A percentile compares a stretch with the other conserved stretches of the same genome.
Evolutionary conservation across 371 early-diverging fungal species (phyloP).

Genomic region (Rhizopus sp.): DNA sequence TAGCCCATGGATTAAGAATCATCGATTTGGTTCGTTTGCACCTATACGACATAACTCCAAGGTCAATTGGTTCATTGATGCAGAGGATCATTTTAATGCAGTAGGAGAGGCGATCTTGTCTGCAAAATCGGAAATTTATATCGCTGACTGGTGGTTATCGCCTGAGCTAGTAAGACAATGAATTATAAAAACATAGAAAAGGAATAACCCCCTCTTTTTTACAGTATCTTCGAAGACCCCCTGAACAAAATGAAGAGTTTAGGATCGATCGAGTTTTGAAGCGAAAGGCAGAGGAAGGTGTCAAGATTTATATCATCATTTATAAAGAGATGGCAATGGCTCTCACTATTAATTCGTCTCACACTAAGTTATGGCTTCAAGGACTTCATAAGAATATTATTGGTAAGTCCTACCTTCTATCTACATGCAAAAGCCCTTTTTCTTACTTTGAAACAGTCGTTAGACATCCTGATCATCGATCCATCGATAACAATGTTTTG

Average conservation of each 20-base stretch:
- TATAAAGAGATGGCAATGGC: conserved; percentile 89
- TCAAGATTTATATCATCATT: conserved; percentile 86
- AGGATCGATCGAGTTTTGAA: conserved; percentile 85
- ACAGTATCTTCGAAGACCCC: conserved; percentile 79
- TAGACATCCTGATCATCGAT: conserved; percentile 71
- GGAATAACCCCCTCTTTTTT: neutral
- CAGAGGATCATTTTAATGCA: conserved; percentile 81
- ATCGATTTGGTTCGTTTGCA: conserved; percentile 82
- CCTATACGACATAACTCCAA: conserved; percentile 70
- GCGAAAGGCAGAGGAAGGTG: conserved; percentile 85
- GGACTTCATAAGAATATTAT: conserved; percentile 81
- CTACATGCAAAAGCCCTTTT: neutral
- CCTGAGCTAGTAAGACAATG: conserved; percentile 41
- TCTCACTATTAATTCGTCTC: conserved; percentile 76
- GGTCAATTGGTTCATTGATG: conserved; percentile 82
- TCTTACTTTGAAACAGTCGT: conserved; percentile 41
- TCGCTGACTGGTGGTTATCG: conserved; percentile 59
- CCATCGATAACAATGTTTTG: conserved; percentile 61
- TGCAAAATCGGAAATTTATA: conserved; percentile 81
- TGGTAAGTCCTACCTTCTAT: conserved; percentile 32
- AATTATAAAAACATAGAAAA: neutral
- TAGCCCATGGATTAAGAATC: conserved; percentile 71
- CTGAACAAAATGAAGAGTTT: conserved; percentile 68
- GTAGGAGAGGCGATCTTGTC: conserved; percentile 77
- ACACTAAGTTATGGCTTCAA: conserved; percentile 80